A percentile compares a stretch with the other conserved stretches of the same genome.
Evolutionary conservation across 2,329 filamentous ascomycete genomes (phyloP).

Genomic region (Mollisia scopiformis): DNA sequence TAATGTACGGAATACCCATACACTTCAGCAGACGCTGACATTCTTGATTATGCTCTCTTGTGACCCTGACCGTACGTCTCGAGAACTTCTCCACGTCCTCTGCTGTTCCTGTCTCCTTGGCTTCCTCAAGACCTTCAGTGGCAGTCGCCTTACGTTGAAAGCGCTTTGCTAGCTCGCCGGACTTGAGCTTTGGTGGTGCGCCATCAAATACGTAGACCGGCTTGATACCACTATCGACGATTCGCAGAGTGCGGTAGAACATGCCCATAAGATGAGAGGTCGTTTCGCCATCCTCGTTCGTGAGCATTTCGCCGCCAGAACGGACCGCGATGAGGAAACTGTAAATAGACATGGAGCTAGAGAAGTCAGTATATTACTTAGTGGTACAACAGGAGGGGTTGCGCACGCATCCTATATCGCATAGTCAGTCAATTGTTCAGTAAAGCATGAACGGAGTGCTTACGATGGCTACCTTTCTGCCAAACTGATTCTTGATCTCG

Average conservation of each 20-base stretch:
- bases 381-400: not conserved
- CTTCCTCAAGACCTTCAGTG: conserved; percentile 86
- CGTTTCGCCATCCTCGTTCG: conserved; percentile 91
- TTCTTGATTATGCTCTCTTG: conserved; percentile 94
- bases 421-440: conserved; percentile 19
- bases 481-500: conserved; percentile 99
- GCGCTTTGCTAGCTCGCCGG: conserved; percentile 92
- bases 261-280: conserved; percentile 99
- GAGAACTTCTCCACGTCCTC: conserved; percentile 99
- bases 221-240: conserved; percentile 99
- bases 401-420: conserved; percentile 57
- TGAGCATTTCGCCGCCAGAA: conserved; percentile 94
- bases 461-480: conserved; percentile 96
- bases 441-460: conserved; percentile 40
- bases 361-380: conserved; percentile 18
- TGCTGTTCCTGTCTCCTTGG: conserved; percentile 94
- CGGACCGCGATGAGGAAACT: conserved; percentile 97
- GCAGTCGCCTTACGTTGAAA: conserved; percentile 95
- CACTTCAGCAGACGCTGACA: conserved; percentile 88
- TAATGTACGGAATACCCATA: conserved; percentile 95
- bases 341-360: conserved; percentile 96
- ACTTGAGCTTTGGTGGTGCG: conserved; percentile 95
- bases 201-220: conserved; percentile 98
- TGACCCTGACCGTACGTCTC: conserved; percentile 87
- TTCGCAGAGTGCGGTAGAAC: conserved; percentile 98